Evolutionary conservation across 2,329 filamentous ascomycete species (phyloP), one percentile per base, ranked within the genome.

Genomic region (Didymella lethalis): DNA sequence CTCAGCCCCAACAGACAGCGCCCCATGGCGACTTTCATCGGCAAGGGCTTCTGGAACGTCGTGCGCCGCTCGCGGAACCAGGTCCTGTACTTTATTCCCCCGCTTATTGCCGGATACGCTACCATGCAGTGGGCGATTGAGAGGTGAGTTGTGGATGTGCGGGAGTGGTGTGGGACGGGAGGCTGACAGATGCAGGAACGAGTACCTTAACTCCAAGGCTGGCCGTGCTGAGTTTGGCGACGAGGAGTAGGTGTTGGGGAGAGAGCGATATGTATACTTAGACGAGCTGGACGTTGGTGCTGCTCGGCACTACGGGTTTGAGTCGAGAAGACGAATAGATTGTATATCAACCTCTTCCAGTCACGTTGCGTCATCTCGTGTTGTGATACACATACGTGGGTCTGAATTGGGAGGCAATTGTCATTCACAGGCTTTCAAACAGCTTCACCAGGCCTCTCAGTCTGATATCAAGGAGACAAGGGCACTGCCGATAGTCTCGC

Each of bases 21-120:
- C 75, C 91, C 93, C 64, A 85, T 96, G 68, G 92, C 92, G 65
- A 92, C 91, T 72, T 83, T 89, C 61, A 80, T 85, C 66, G 82
- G 94, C 79, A 90, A 89, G 68, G 94, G 93, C 75, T 82, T 98
- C 83, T 98, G 98, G 89, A 99, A 99, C 87, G 89, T 88, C 72
- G 96, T 90, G 86, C 89, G 95, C 80, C 88, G 95, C 74, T 91
- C 90, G 81, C 89, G 88, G 78, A 80, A 85, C 70, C 95, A 98
- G 85, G 88, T 96, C 69, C 88, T 98, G 70, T 99, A 93, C 86
- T 88, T 93, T 80, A 85, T 89, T 26, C 91, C 95, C 60, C 90
- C 93, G 38, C 82, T 97, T 70, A 72, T 95, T 65, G 79, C 84
- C 68, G 93, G 86, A 68, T 99, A 98, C 83, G 87, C 88, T 76